phyloP scores from a whole-genome alignment of 2,329 filamentous ascomycete genomes.

The Pseudocercospora cruenta region DNA sequence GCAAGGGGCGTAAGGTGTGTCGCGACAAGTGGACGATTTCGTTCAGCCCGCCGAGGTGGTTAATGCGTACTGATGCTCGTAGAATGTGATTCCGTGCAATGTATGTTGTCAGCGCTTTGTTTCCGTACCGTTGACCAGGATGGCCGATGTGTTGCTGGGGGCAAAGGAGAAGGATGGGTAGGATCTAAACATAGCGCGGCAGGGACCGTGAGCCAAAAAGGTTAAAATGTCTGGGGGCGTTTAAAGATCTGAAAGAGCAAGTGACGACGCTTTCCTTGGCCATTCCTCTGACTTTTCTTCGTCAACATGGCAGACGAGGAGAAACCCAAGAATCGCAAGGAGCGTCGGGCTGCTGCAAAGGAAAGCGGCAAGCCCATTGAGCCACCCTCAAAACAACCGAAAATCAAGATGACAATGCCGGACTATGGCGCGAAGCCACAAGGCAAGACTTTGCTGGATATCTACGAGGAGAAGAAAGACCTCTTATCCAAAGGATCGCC shows the following conservation, averaged over 20 bases:
- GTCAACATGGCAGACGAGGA: conserved; percentile 20
- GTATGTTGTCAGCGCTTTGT: conserved; percentile 3
- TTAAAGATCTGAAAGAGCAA: neutral
- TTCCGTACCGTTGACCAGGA: neutral
- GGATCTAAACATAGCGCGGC: neutral
- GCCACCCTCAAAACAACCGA: conserved; percentile 47
- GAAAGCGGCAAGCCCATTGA: conserved; percentile 42
- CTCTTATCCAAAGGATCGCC: conserved; percentile 53
- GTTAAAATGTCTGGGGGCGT: neutral
- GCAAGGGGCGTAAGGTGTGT: conserved; percentile 10
- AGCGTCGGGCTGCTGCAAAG: conserved; percentile 47
- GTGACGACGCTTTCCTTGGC: neutral
- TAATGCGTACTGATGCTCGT: neutral
- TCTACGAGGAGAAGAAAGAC: conserved; percentile 65
- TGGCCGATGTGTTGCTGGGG: neutral
- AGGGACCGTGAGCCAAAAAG: neutral
- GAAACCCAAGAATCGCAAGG: conserved; percentile 48
- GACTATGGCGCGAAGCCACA: conserved; percentile 63
- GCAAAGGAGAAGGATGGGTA: neutral
- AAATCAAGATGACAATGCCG: conserved; percentile 69
- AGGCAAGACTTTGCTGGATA: conserved; percentile 71
- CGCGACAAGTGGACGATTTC: neutral
- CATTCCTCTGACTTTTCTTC: neutral
- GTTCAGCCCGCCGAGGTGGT: neutral
- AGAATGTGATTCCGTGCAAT: neutral